Evolutionary conservation across 164 flowering plant species (phyloP).

Genomic region (Brasenia schreberi): DNA sequence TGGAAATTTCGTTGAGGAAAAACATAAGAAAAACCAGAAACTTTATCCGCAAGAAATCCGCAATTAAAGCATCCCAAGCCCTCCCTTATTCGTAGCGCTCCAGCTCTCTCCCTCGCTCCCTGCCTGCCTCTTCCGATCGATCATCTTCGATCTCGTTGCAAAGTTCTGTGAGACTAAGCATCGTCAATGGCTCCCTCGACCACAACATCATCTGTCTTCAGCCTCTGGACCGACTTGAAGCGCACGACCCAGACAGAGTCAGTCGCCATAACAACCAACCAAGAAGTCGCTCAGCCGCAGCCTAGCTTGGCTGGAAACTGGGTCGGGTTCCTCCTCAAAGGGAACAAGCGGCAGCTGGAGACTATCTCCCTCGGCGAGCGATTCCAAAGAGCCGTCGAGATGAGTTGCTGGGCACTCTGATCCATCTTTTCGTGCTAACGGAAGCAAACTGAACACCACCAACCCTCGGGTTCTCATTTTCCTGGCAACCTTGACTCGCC

Average conservation of each 20-base stretch:
- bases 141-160: background rate
- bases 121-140: background rate
- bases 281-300: background rate
- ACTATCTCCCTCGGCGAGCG: background rate
- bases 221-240: background rate
- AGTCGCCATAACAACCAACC: background rate
- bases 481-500: too few species aligned
- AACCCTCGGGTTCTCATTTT: too few species aligned
- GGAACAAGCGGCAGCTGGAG: background rate
- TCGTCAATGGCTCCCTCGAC: background rate
- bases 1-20: too few species aligned
- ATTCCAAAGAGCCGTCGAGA: conserved; percentile 2
- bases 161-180: too few species aligned
- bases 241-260: background rate
- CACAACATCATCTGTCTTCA: background rate
- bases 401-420: conserved; percentile 3
- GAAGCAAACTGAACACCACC: background rate
- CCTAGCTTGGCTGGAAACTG: background rate
- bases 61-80: background rate
- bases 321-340: background rate
- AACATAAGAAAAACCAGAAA: too few species aligned
- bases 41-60: background rate
- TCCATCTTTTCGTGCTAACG: background rate
- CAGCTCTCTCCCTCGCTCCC: background rate
- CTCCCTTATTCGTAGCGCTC: background rate